These are phyloP conservation scores for Mortierella sp. DNA, from an alignment of 371 early-diverging fungal species.

Conservation along the genomic window DNA sequence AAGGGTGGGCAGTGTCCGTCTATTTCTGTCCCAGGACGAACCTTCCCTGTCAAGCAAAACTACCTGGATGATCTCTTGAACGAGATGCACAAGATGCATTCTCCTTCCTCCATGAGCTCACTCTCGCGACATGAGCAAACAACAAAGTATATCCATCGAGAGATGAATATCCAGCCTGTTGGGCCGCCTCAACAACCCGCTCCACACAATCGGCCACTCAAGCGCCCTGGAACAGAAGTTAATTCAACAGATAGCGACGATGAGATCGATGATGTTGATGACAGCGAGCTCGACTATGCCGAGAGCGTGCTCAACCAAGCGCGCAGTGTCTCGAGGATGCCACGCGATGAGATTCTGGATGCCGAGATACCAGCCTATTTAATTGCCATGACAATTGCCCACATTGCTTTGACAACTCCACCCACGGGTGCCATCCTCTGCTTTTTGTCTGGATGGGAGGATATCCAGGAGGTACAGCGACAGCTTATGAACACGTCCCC, in stretches of 20 bases:
- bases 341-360: slow-evolving; percentile 48
- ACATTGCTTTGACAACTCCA: slow-evolving; percentile 47
- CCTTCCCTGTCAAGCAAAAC: slow-evolving; percentile 69
- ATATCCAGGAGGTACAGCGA: slow-evolving; percentile 58
- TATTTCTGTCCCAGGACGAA: slow-evolving; percentile 74
- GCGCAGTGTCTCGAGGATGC: slow-evolving; percentile 43
- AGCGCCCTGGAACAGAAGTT: slow-evolving; percentile 6
- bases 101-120: slow-evolving; percentile 21
- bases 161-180: slow-evolving; percentile 36
- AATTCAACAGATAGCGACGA: slow-evolving; percentile 43
- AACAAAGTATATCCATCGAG: slow-evolving; percentile 53
- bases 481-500: slow-evolving; percentile 36
- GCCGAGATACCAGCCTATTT: slow-evolving; percentile 53
- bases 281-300: slow-evolving; percentile 42
- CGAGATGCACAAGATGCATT: slow-evolving; percentile 35
- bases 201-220: slow-evolving; percentile 2
- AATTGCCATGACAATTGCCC: slow-evolving; percentile 53
- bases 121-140: slow-evolving; percentile 49
- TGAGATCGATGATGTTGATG: slow-evolving; percentile 55
- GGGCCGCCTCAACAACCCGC: slow-evolving; percentile 37
- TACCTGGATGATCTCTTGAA: slow-evolving; percentile 74
- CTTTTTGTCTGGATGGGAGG: slow-evolving; percentile 81
- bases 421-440: slow-evolving; percentile 72
- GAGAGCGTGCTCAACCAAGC: slow-evolving; percentile 39
- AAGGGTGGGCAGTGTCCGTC: slow-evolving; percentile 58